Evolutionary conservation across 2,329 filamentous ascomycete species (phyloP).

Genomic region (Lachnellula hyalina): DNA sequence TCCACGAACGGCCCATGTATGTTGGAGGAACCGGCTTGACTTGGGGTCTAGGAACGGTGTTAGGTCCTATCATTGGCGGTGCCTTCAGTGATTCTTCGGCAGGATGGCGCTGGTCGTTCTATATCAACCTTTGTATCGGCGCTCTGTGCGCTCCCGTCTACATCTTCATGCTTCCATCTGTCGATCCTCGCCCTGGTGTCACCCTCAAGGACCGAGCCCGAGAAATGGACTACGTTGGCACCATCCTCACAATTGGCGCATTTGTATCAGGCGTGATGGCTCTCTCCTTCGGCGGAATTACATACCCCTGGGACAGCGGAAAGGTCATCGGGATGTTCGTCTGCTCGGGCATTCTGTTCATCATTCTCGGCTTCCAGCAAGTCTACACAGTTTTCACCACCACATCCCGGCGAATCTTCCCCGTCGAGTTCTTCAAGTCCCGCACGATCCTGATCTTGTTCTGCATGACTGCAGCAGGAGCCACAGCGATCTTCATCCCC

Average conservation of each 20-base stretch:
- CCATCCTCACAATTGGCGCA: slow-evolving; percentile 30
- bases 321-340: slow-evolving; percentile 34
- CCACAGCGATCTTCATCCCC: slow-evolving; percentile 22
- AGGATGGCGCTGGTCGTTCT: slow-evolving; percentile 46
- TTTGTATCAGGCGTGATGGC: slow-evolving; percentile 33
- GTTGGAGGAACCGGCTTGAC: slow-evolving; percentile 31
- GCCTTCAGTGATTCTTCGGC: slow-evolving; percentile 38
- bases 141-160: slow-evolving; percentile 36
- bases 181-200: slow-evolving; percentile 24
- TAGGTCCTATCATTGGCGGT: slow-evolving; percentile 45
- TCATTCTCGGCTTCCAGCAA: slow-evolving; percentile 21
- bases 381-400: slow-evolving; percentile 28
- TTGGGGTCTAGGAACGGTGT: slow-evolving; percentile 41
- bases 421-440: slow-evolving; percentile 33
- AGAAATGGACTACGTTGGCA: slow-evolving; percentile 27
- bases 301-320: slow-evolving; percentile 28
- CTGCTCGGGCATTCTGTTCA: slow-evolving; percentile 37
- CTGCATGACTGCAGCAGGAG: slow-evolving; percentile 30
- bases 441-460: slow-evolving; percentile 34
- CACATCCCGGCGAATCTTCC: slow-evolving; percentile 23
- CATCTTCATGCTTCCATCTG: slow-evolving; percentile 35
- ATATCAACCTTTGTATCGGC: slow-evolving; percentile 51
- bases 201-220: slow-evolving; percentile 16
- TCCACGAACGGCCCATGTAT: slow-evolving; percentile 34
- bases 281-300: slow-evolving; percentile 31